A percentile compares a stretch with the other conserved stretches of the same genome.
These are phyloP conservation scores for Fabrea salina DNA, from an alignment of 169 alveolate genomes.

Conservation along the genomic window DNA sequence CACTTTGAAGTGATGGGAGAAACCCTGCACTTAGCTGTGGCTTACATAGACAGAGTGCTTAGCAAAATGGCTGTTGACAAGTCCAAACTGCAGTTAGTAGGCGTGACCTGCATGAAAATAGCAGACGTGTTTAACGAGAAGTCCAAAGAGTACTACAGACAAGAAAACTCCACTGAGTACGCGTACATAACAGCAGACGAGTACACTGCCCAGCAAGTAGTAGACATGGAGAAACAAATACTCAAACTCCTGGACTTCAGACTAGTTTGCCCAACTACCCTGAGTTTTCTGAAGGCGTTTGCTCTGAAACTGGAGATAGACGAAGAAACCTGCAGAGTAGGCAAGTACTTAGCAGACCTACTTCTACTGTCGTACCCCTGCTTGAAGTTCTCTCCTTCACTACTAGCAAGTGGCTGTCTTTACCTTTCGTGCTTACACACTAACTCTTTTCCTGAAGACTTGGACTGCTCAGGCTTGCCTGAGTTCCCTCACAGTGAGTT, in stretches of 20 bases:
- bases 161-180: slow-evolving; percentile 69
- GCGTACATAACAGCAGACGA: slow-evolving; percentile 79
- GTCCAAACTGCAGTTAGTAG: slow-evolving; percentile 55
- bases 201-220: slow-evolving; percentile 53
- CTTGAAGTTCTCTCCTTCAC: slow-evolving; percentile 34
- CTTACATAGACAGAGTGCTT: slow-evolving; percentile 64
- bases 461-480: not conserved
- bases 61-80: slow-evolving; percentile 37
- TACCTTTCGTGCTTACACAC: slow-evolving; percentile 20
- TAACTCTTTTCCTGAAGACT: not conserved
- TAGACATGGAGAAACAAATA: slow-evolving; percentile 55
- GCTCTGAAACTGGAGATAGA: not conserved
- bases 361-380: slow-evolving; percentile 34
- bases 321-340: not conserved
- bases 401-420: slow-evolving; percentile 40
- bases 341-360: slow-evolving; percentile 44
- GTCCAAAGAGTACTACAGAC: slow-evolving; percentile 83
- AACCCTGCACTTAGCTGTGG: slow-evolving; percentile 72
- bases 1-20: slow-evolving; percentile 78
- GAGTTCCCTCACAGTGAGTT: slow-evolving; percentile 22
- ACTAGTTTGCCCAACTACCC: slow-evolving; percentile 37
- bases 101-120: slow-evolving; percentile 80
- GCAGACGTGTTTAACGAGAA: slow-evolving; percentile 85
- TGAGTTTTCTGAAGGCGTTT: slow-evolving; percentile 11
- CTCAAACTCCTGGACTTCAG: slow-evolving; percentile 47